Evolutionary conservation across 768 basidiomycete species (phyloP).

Genomic region (Asterophora parasitica): DNA sequence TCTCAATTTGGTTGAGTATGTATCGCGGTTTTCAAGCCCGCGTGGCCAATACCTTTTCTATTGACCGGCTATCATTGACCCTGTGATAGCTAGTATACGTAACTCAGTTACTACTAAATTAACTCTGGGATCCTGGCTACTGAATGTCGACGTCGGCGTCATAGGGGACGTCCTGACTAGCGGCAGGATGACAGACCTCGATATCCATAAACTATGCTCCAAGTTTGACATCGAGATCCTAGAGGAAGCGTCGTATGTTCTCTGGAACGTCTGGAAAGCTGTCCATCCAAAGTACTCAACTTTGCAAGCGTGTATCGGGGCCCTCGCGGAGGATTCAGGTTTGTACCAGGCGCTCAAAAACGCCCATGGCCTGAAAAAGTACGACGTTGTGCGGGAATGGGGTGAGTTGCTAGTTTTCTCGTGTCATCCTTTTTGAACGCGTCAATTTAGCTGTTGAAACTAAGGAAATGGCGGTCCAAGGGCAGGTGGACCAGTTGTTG

Average conservation of each 20-base stretch:
- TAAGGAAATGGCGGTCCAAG: conserved; percentile 8
- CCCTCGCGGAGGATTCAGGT: conserved; percentile 24
- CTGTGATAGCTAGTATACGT: neutral
- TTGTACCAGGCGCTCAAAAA: conserved; percentile 30
- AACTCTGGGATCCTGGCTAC: too few species aligned
- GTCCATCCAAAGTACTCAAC: conserved; percentile 24
- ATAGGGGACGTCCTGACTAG: conserved; percentile 2
- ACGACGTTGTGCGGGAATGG: conserved; percentile 31
- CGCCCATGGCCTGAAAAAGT: conserved; percentile 25
- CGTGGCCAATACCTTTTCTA: neutral
- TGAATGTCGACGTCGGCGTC: too few species aligned
- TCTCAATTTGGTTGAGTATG: neutral
- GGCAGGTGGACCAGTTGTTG: conserved; percentile 20
- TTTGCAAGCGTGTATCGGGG: conserved; percentile 29
- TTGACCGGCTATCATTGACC: neutral
- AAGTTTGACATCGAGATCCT: conserved; percentile 33
- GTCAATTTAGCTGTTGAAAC: conserved; percentile 5
- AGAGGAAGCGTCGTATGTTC: conserved; percentile 36
- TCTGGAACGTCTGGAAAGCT: conserved; percentile 36
- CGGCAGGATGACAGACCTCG: conserved; percentile 21
- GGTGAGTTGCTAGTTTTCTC: conserved; percentile 2
- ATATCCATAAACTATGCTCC: conserved; percentile 25
- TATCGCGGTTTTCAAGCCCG: conserved; percentile 4
- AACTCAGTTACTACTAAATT: too few species aligned
- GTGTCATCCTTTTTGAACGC: conserved; percentile 3